Evolutionary conservation across 2,329 filamentous ascomycete genomes (phyloP).

Genomic region (Zopfia rhizophila): DNA sequence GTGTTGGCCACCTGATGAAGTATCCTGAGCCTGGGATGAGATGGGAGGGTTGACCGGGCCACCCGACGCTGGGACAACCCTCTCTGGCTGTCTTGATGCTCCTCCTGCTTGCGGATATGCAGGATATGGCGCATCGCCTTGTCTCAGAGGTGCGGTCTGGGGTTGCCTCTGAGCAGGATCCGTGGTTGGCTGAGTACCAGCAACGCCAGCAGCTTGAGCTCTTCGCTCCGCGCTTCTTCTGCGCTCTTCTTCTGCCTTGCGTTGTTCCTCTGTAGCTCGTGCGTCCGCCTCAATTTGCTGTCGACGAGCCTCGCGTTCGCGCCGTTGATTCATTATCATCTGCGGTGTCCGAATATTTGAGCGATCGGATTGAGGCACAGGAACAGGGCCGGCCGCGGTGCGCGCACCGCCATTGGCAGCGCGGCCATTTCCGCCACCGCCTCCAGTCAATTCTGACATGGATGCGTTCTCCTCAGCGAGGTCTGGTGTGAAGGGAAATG

Average conservation of each 20-base stretch:
- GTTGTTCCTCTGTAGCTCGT: slow-evolving; percentile 61
- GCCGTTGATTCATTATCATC: slow-evolving; percentile 90
- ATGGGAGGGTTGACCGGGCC: slow-evolving; percentile 31
- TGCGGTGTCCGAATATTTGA: slow-evolving; percentile 81
- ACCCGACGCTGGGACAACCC: slow-evolving; percentile 22
- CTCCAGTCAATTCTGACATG: slow-evolving; percentile 85
- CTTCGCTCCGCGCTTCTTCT: slow-evolving; percentile 68
- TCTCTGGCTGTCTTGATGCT: slow-evolving; percentile 42
- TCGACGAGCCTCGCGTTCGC: slow-evolving; percentile 77
- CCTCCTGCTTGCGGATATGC: slow-evolving; percentile 38
- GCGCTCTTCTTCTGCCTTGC: slow-evolving; percentile 63
- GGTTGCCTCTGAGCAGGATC: slow-evolving; percentile 40
- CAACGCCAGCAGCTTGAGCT: slow-evolving; percentile 65
- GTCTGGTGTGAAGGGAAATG: slow-evolving; percentile 85
- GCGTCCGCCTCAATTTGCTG: slow-evolving; percentile 71
- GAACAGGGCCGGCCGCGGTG: slow-evolving; percentile 62
- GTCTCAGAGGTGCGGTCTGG: slow-evolving; percentile 35
- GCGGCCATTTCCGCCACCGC: slow-evolving; percentile 66
- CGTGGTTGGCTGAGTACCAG: slow-evolving; percentile 48
- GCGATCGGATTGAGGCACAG: slow-evolving; percentile 61
- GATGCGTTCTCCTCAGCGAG: slow-evolving; percentile 86
- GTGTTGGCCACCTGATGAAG: slow-evolving; percentile 39
- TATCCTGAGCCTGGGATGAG: slow-evolving; percentile 35
- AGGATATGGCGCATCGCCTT: slow-evolving; percentile 39
- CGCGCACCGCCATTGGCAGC: slow-evolving; percentile 67